phyloP scores from a whole-genome alignment of 1,139 yeast genomes.

The Pichia kudriavzevii region DNA sequence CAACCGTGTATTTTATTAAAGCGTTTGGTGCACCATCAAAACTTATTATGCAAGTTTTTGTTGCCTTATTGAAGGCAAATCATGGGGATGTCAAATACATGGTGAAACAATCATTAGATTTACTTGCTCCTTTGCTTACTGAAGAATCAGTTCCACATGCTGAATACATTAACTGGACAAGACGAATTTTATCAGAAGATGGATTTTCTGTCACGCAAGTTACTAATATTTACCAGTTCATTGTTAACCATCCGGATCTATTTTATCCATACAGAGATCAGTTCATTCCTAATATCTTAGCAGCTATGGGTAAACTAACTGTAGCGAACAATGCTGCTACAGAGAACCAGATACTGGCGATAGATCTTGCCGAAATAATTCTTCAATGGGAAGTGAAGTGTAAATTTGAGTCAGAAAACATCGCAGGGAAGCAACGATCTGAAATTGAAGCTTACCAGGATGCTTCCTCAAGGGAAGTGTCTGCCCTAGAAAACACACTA shows the following conservation, averaged over 20 bases:
- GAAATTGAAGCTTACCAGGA: too few species aligned
- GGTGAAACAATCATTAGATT: constrained; percentile 82
- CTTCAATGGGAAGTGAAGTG: constrained; percentile 74
- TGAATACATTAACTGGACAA: constrained; percentile 93
- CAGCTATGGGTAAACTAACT: constrained; percentile 93
- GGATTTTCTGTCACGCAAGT: constrained; percentile 79
- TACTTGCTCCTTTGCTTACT: constrained; percentile 83
- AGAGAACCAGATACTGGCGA: constrained; percentile 79
- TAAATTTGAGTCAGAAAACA: constrained; percentile 16
- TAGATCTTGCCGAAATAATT: constrained; percentile 81
- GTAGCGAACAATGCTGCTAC: constrained; percentile 71
- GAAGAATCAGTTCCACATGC: constrained; percentile 61
- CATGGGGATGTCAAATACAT: constrained; percentile 79
- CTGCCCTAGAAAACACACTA: too few species aligned
- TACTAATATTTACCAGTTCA: constrained; percentile 81
- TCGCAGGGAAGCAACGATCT: constrained; percentile 7
- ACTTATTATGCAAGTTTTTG: constrained; percentile 86
- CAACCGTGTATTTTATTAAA: constrained; percentile 79
- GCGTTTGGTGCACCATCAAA: constrained; percentile 86
- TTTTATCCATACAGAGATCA: constrained; percentile 85
- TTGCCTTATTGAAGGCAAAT: constrained; percentile 77
- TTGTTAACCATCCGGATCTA: constrained; percentile 77
- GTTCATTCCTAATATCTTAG: constrained; percentile 78
- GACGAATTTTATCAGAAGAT: constrained; percentile 86
- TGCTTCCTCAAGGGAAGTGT: too few species aligned